phyloP scores from a whole-genome alignment of 306 rosid species.

The Cotoneaster glaucophyllus region DNA sequence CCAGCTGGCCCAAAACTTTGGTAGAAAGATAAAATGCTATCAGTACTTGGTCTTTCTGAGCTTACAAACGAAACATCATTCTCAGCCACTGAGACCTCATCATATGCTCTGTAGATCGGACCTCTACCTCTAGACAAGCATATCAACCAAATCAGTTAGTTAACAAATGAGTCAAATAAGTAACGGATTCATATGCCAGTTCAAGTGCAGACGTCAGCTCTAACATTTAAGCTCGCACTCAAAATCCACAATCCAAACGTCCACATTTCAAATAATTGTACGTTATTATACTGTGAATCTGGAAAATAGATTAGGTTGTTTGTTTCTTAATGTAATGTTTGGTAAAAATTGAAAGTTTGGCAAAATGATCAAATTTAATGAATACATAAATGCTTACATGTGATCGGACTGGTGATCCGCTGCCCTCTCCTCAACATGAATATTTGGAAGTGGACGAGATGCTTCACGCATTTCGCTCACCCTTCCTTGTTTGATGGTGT shows the following conservation, averaged over 20 bases:
- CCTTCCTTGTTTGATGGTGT: constrained; percentile 28
- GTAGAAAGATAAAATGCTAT: constrained; percentile 21
- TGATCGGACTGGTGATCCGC: not conserved
- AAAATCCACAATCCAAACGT: not conserved
- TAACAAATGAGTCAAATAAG: not conserved
- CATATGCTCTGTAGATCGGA: not conserved
- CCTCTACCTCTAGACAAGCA: not conserved
- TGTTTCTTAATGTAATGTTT: not conserved
- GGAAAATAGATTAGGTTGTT: not conserved
- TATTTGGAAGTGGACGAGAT: constrained; percentile 2
- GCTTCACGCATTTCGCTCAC: constrained; percentile 9
- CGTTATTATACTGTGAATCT: not conserved
- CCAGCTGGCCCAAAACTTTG: constrained; percentile 7
- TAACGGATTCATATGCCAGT: not conserved
- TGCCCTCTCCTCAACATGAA: not conserved
- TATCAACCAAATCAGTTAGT: not conserved
- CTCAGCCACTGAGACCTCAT: constrained; percentile 7
- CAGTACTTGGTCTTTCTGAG: constrained; percentile 27
- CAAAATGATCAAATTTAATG: not conserved
- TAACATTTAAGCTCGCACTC: no score
- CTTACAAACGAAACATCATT: constrained; percentile 11
- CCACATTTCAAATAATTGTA: not conserved
- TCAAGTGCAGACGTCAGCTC: not conserved
- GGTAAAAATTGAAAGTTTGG: not conserved
- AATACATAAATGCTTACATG: not conserved